These are phyloP conservation scores for Delitschia confertaspora DNA, from an alignment of 495 filamentous ascomycete genomes.

Conservation along the genomic window DNA sequence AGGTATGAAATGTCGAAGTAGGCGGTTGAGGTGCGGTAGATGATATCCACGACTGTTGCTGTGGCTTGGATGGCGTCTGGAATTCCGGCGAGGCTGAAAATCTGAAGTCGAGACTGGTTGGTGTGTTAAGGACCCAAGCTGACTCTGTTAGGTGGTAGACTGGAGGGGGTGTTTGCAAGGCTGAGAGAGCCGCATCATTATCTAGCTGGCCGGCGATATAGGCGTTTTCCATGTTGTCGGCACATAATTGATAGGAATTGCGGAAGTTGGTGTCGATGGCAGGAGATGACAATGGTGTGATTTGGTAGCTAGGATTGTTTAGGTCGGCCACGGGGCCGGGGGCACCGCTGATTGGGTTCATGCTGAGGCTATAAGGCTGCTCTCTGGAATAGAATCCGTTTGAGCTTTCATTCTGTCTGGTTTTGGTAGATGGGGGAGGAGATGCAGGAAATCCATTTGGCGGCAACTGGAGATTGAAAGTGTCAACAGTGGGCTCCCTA, in stretches of 20 bases:
- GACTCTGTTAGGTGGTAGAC: conserved; percentile 8
- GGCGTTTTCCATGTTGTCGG: conserved; percentile 9
- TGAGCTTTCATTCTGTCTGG: conserved; percentile 17
- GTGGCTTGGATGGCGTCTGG: background rate
- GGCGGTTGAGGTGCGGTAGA: conserved; percentile 2
- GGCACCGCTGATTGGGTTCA: conserved; percentile 3
- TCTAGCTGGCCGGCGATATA: conserved; percentile 13
- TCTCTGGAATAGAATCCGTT: conserved; percentile 9
- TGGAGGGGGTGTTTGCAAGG: conserved; percentile 27
- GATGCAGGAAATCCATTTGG: conserved; percentile 20
- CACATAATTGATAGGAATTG: conserved; percentile 17
- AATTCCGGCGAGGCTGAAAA: conserved; percentile 28
- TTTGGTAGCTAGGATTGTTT: conserved; percentile 19
- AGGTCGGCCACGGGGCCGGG: conserved; percentile 5
- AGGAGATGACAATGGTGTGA: conserved; percentile 24
- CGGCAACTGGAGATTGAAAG: conserved; percentile 29
- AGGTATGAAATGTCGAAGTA: conserved; percentile 3
- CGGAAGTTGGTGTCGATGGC: conserved; percentile 13
- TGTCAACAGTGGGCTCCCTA: conserved; percentile 23
- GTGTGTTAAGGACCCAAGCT: conserved; percentile 24
- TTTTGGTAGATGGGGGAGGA: conserved; percentile 28
- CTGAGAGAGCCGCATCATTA: conserved; percentile 25
- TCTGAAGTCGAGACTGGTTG: conserved; percentile 14
- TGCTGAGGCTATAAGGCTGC: conserved; percentile 27
- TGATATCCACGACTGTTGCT: conserved; percentile 8